Evolutionary conservation across 2,329 filamentous ascomycete species (phyloP), one percentile per base, ranked within the genome.

Genomic region (Pseudocercospora fijiensis): DNA sequence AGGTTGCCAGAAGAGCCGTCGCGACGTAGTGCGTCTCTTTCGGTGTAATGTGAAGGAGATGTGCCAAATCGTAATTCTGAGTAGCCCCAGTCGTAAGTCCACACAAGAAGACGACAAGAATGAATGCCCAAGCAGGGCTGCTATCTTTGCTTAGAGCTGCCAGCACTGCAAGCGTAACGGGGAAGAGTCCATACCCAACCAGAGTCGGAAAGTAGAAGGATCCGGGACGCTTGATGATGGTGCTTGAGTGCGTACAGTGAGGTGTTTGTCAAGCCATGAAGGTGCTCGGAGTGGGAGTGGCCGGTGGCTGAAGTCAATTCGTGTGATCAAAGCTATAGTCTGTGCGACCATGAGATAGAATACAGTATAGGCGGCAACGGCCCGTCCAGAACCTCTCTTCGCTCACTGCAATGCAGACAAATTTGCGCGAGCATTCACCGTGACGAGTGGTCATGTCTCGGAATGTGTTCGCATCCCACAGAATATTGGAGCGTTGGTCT

Each of bases 21-120:
- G 89, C 86, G 57, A 95, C 86, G 71, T 90, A 92, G 71, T 93
- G 90, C 0, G 87, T 86, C 6, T 85, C 82, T 0, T 85, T 81
- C 0, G 81, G 79, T 0, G 88, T 90, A 4, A 94, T 81, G 74
- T 95, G 90, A 4, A 96, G 82, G 4, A 93, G 76, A 71, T 96
- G 92, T 0, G 91, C 90, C 2, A 96, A 83, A 0, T 89, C 90
- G 77, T 96, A 96, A 76, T 94, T 95, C 62, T 94, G 79, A 5
- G 85, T 82, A 0, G 89, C 87, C 11, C 91, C 91, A 0, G 88
- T 90, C 66, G 84, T 84, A 49, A 92, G 80, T 0, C 91, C 92
- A 72, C 93, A 92, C 52, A 84, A 53, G 71, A 92, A 88, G 1
- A 91, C 83, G 16, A 85, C 76, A 4, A 81, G 65, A 6, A 92